Conservation (phyloP, 2,329 filamentous ascomycete species). For the Amphichorda felina region DNA sequence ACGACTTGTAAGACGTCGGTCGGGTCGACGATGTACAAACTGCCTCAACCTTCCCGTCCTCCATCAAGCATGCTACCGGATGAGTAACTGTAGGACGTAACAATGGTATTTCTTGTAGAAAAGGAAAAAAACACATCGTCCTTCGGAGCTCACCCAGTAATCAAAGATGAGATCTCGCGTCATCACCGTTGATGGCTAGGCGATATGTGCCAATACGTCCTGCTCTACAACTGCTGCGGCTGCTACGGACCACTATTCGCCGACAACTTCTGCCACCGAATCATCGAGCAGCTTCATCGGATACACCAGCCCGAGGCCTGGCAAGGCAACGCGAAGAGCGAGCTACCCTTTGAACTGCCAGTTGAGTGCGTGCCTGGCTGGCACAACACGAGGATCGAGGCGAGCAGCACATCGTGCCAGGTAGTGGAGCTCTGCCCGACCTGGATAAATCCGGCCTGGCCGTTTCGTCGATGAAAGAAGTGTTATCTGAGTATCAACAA, state of each 20-base stretch:
- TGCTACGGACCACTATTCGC: conserved; percentile 12
- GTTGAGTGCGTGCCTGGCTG: conserved; percentile 12
- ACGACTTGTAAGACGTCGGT: no score
- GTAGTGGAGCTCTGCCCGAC: background rate
- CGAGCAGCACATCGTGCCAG: background rate
- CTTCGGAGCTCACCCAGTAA: no score
- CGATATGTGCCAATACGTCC: conserved; percentile 18
- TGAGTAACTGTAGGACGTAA: no score
- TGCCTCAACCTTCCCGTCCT: background rate
- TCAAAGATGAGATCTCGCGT: no score
- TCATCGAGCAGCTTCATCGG: conserved; percentile 13
- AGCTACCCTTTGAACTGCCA: conserved; percentile 13
- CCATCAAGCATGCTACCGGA: background rate
- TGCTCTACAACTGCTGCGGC: conserved; percentile 14
- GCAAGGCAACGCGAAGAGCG: conserved; percentile 5
- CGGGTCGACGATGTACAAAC: background rate
- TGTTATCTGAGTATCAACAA: no score
- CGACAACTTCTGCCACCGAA: conserved; percentile 10
- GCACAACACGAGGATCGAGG: conserved; percentile 9
- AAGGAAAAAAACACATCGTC: background rate
- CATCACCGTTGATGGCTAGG: no score
- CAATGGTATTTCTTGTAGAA: background rate
- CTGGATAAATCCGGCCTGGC: background rate
- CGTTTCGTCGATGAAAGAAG: background rate
- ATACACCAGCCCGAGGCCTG: conserved; percentile 15